Evolutionary conservation across 2,329 filamentous ascomycete species (phyloP).

Genomic region (Xylariaceae sp.): DNA sequence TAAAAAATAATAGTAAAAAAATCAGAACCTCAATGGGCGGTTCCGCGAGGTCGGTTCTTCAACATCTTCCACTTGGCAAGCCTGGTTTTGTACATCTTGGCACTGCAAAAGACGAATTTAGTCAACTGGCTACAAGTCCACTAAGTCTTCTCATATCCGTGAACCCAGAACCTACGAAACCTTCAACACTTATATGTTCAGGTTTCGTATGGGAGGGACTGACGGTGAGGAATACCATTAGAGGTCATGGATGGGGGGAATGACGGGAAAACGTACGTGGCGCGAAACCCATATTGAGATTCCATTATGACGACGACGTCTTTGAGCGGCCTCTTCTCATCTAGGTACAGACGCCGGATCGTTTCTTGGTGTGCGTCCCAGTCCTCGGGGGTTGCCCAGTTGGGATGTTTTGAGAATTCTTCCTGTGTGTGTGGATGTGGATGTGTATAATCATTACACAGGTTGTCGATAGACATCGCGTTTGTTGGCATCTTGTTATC

Average conservation of each 20-base stretch:
- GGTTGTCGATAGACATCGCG: conserved; percentile 26
- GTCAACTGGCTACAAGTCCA: conserved; percentile 2
- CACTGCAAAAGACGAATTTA: conserved; percentile 10
- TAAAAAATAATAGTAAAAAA: background rate
- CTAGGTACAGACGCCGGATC: conserved; percentile 25
- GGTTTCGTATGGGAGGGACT: conserved; percentile 9
- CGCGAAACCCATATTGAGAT: conserved; percentile 24
- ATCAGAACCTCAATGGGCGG: conserved; percentile 16
- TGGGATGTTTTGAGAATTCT: conserved; percentile 17
- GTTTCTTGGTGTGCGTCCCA: conserved; percentile 25
- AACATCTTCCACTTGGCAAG: conserved; percentile 28
- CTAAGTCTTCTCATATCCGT: conserved; percentile 1
- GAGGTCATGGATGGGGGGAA: conserved; percentile 12
- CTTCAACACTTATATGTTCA: conserved; percentile 10
- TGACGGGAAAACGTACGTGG: conserved; percentile 20
- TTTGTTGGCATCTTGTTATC: conserved; percentile 21
- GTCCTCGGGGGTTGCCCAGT: conserved; percentile 25
- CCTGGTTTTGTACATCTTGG: conserved; percentile 27
- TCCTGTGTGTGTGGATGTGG: no score
- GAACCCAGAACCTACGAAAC: background rate
- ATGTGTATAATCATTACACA: conserved; percentile 22
- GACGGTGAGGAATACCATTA: conserved; percentile 1
- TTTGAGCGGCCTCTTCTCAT: conserved; percentile 27
- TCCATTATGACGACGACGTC: conserved; percentile 27
- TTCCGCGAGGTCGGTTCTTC: conserved; percentile 25